Conservation (phyloP, 176 grass and related monocot genomes). For the Metroxylon sagu region DNA sequence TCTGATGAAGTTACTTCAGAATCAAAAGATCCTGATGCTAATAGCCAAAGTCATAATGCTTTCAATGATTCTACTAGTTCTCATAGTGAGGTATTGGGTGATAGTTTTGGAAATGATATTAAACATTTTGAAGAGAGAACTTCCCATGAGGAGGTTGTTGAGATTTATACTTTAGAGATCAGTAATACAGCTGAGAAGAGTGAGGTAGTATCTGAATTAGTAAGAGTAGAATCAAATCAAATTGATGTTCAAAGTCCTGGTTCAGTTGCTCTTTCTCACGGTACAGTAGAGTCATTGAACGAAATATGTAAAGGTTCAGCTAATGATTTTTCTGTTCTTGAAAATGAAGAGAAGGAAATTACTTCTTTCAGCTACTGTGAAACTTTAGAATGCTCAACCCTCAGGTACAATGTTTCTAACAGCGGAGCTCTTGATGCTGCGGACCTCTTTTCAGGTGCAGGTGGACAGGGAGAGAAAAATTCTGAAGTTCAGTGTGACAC, state of each 20-base stretch:
- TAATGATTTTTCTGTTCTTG: slow-evolving; percentile 12
- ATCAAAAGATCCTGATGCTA: slow-evolving; percentile 9
- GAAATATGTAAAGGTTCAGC: slow-evolving; percentile 21
- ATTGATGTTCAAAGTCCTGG: slow-evolving; percentile 10
- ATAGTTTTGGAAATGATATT: slow-evolving; percentile 21
- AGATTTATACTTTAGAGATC: slow-evolving; percentile 26
- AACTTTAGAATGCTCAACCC: slow-evolving; percentile 20
- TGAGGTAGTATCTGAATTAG: slow-evolving; percentile 21
- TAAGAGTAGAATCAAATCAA: slow-evolving; percentile 20
- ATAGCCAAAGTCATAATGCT: background rate
- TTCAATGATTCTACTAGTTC: slow-evolving; percentile 9
- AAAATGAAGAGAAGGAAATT: slow-evolving; percentile 17
- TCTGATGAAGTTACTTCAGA: slow-evolving; percentile 14
- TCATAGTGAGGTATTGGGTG: slow-evolving; percentile 10
- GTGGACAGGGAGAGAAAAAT: slow-evolving; percentile 9
- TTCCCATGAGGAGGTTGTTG: slow-evolving; percentile 28
- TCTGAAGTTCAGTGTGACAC: slow-evolving; percentile 9
- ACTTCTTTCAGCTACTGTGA: slow-evolving; percentile 28
- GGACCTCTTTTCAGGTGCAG: slow-evolving; percentile 10
- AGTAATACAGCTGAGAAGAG: slow-evolving; percentile 15
- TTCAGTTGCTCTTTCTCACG: slow-evolving; percentile 15
- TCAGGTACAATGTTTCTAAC: slow-evolving; percentile 13
- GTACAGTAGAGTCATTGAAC: slow-evolving; percentile 17
- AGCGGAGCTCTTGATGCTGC: slow-evolving; percentile 20
- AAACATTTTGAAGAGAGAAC: slow-evolving; percentile 19